phyloP scores from a whole-genome alignment of 2,329 filamentous ascomycete genomes.

The Epicoccum sorghinum region DNA sequence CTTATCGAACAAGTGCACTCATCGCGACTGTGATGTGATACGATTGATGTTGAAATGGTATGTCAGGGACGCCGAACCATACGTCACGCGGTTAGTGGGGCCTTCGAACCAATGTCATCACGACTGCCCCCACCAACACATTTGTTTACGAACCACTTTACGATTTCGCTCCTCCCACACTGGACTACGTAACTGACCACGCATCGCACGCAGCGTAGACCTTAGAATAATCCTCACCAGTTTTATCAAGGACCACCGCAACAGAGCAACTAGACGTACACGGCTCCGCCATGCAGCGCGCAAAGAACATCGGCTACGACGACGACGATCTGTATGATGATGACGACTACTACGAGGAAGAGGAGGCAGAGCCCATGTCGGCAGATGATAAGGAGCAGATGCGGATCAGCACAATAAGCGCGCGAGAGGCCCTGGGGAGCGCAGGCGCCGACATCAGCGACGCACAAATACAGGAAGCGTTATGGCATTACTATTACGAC shows the following conservation, averaged over 20 bases:
- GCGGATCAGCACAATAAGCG: conserved; percentile 68
- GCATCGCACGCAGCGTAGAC: background rate
- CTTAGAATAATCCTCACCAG: background rate
- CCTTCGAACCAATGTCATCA: conserved; percentile 23
- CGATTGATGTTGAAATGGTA: background rate
- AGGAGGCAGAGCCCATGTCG: conserved; percentile 29
- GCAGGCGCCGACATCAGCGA: conserved; percentile 65
- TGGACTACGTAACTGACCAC: background rate
- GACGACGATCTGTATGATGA: conserved; percentile 60
- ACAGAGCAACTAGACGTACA: background rate
- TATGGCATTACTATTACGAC: conserved; percentile 98
- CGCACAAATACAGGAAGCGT: conserved; percentile 80
- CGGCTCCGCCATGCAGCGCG: conserved; percentile 44
- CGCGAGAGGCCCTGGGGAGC: conserved; percentile 68
- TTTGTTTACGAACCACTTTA: background rate
- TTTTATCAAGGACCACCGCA: background rate
- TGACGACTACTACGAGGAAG: conserved; percentile 52
- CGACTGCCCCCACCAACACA: conserved; percentile 17
- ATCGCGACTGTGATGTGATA: background rate
- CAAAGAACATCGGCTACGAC: conserved; percentile 56
- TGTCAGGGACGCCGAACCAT: no score
- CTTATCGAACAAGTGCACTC: background rate
- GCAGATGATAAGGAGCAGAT: conserved; percentile 58
- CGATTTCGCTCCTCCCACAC: background rate
- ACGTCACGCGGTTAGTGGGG: conserved; percentile 14